Evolutionary conservation across 345 rosid genomes (phyloP), one percentile per base, ranked within the genome.

Genomic region (Euphorbia pulcherrima): DNA sequence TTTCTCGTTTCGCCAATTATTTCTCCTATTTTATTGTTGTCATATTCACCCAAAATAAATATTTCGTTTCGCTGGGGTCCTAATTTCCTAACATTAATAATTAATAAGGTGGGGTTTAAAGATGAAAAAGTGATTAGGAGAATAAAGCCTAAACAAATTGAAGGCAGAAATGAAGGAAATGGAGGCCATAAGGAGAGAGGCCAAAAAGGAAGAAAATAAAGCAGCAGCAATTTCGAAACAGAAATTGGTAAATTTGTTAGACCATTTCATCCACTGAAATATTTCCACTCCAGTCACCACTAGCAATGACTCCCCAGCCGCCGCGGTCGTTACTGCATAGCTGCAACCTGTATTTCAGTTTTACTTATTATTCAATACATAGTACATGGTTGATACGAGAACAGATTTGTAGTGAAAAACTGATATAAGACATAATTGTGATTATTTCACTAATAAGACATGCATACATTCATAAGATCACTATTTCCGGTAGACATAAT

Each of bases 201-300:
- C 86, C 0, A 67, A 21, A 33, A 70, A 82, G 68, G 81, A 77
- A 39, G 79, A 79, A 55, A 69, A 0, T 27, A 90, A 46, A 6
- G 83, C 85, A 11, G 86, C 85, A 1, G 91, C 96, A 0, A 79
- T 68, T 71, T 86, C 92, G 76, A 80, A 23, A 75, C 97, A 91
- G 76, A 84, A 91, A 74, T 86, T 83, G 11, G 85, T 81, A 71
- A 57, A 91, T 54, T 70, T 83, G 69, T 56, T 51, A 83, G 96
- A 89, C 88, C 90, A 80, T 60, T 84, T 83, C 86, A 79, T 71
- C 97, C 97, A 91, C 51, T 87, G 91, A 52, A 89, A 75, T 41
- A 63, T 80, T 51, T 70, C 57, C 8, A 74, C 70, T 11, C 97
- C 96, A 0, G 77, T 73, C 56, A 83, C 0, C 6, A 74, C 91